Evolutionary conservation across 2,329 filamentous ascomycete genomes (phyloP).

Genomic region (Endoconidiophora polonica): DNA sequence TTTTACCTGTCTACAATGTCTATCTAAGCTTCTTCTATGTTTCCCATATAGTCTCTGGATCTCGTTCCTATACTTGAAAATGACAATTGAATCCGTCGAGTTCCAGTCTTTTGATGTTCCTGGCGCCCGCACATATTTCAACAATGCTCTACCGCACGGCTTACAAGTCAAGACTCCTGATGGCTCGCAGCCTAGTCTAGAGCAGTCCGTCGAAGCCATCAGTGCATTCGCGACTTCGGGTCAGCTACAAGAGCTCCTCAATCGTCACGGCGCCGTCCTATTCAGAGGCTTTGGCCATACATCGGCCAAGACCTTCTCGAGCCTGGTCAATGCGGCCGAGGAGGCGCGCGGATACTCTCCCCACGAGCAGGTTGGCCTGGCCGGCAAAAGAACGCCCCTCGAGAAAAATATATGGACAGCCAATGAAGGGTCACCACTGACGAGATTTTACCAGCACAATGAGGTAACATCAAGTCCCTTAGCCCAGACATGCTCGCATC

Average conservation of each 20-base stretch:
- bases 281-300: constrained; percentile 12
- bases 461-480: constrained; percentile 8
- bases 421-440: constrained; percentile 14
- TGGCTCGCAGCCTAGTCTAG: background rate
- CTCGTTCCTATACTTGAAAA: background rate
- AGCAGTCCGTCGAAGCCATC: constrained; percentile 8
- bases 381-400: constrained; percentile 13
- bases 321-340: constrained; percentile 12
- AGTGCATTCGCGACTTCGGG: constrained; percentile 10
- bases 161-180: constrained; percentile 8
- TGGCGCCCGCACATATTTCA: constrained; percentile 11
- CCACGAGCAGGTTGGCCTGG: constrained; percentile 19
- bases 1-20: too few relatives aligned
- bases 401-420: constrained; percentile 15
- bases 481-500: background rate
- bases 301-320: constrained; percentile 15
- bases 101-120: constrained; percentile 13
- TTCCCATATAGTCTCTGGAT: too few relatives aligned
- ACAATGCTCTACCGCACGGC: constrained; percentile 11
- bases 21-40: too few relatives aligned
- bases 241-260: constrained; percentile 9
- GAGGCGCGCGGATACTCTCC: constrained; percentile 12
- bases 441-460: constrained; percentile 15
- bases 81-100: constrained; percentile 3
- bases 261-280: constrained; percentile 13